These are phyloP conservation scores for Colletotrichum sp. DNA, from an alignment of 2,329 filamentous ascomycete genomes.

Conservation along the genomic window DNA sequence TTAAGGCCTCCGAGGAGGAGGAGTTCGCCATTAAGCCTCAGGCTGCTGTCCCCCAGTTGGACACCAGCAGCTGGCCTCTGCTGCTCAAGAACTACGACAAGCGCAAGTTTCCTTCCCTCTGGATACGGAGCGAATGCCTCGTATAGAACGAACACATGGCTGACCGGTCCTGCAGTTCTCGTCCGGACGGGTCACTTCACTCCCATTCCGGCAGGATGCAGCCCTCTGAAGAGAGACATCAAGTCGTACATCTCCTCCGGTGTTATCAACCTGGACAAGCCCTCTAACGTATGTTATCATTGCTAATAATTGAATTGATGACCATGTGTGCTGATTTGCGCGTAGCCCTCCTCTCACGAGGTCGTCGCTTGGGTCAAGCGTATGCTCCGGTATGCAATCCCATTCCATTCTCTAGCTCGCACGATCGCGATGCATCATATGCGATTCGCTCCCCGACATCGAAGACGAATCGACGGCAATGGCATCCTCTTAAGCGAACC, in stretches of 20 bases:
- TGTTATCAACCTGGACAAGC: slow-evolving; percentile 96
- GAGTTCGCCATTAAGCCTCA: slow-evolving; percentile 94
- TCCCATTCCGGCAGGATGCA: slow-evolving; percentile 91
- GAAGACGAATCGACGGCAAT: background rate
- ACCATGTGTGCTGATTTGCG: background rate
- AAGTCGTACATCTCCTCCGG: slow-evolving; percentile 97
- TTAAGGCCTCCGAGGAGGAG: slow-evolving; percentile 57
- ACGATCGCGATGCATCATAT: background rate
- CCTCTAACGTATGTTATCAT: slow-evolving; percentile 19
- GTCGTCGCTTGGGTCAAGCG: slow-evolving; percentile 99
- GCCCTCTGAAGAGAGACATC: slow-evolving; percentile 90
- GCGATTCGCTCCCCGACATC: background rate
- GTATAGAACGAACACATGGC: slow-evolving; percentile 26
- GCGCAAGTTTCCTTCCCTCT: slow-evolving; percentile 58
- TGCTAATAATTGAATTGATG: background rate
- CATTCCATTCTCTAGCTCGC: background rate
- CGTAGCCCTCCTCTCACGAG: slow-evolving; percentile 72
- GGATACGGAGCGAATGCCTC: background rate
- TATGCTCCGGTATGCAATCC: slow-evolving; percentile 75
- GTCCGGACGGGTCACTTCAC: slow-evolving; percentile 97
- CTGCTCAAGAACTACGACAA: slow-evolving; percentile 96
- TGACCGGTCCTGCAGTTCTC: slow-evolving; percentile 65
- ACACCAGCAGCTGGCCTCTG: slow-evolving; percentile 91
- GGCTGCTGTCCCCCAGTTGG: slow-evolving; percentile 75
- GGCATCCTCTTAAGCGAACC: background rate